A percentile compares a stretch with the other conserved stretches of the same genome.
Evolutionary conservation across 192 early-diverging fungal species (phyloP).

Genomic region (Coemansia sp.): DNA sequence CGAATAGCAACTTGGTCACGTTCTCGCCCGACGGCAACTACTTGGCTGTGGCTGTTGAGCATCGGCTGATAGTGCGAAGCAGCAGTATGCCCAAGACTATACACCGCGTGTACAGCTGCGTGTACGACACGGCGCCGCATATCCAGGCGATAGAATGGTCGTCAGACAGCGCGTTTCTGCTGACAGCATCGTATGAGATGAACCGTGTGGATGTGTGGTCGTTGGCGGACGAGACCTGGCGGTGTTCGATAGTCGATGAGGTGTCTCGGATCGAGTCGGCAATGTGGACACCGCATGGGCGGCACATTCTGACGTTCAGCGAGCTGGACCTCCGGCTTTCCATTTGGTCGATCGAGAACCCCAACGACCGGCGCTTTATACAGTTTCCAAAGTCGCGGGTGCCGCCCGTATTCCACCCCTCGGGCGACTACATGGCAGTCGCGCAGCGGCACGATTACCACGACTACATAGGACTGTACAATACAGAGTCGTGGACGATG

Average conservation of each 20-base stretch:
- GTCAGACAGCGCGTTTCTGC: constrained; percentile 24
- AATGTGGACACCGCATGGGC: constrained; percentile 31
- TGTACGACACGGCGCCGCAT: constrained; percentile 27
- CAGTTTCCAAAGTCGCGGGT: constrained; percentile 37
- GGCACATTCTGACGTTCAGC: constrained; percentile 42
- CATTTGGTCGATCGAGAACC: constrained; percentile 37
- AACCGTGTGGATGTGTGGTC: constrained; percentile 51
- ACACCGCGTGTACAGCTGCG: constrained; percentile 30
- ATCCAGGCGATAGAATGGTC: constrained; percentile 50
- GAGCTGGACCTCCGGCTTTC: constrained; percentile 51
- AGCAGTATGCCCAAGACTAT: constrained; percentile 43
- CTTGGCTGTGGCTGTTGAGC: constrained; percentile 44
- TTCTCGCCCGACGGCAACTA: constrained; percentile 46
- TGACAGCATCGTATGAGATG: constrained; percentile 36
- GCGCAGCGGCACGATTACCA: constrained; percentile 50
- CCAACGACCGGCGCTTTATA: constrained; percentile 31
- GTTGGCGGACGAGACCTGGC: constrained; percentile 38
- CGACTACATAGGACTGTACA: constrained; percentile 44
- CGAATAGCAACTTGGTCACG: constrained; percentile 30
- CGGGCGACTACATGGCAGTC: constrained; percentile 34
- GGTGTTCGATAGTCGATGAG: constrained; percentile 39
- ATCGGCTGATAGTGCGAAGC: constrained; percentile 46
- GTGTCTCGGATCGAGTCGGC: constrained; percentile 27
- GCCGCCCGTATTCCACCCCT: constrained; percentile 32
- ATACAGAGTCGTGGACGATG: constrained; percentile 31